Evolutionary conservation across 2,329 filamentous ascomycete species (phyloP), one percentile per base, ranked within the genome.

Genomic region (Penicillium sclerotigenum): DNA sequence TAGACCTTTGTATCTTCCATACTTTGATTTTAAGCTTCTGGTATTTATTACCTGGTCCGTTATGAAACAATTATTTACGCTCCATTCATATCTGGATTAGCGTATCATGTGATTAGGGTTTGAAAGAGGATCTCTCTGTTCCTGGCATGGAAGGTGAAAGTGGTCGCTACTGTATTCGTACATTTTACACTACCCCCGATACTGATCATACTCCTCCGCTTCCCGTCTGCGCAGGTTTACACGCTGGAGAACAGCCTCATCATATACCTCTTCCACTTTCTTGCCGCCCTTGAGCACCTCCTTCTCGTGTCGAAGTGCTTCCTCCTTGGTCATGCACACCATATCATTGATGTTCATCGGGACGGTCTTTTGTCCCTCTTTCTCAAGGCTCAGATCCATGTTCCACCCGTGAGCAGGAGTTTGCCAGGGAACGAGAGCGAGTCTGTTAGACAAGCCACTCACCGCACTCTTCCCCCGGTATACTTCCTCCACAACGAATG

Each of bases 311-410:
- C 83, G 81, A 16, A 81, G 76, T 3, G 89, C 90, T 74, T 97
- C 92, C 59, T 97, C 92, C 72, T 92, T 96, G 1, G 92, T 97
- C 90, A 97, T 90, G 65, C 89, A 89, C 0, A 96, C 91, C 58
- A 97, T 70, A 43, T 96, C 87, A 28, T 82, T 80, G 64, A 93
- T 74, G 31, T 80, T 74, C 5, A 97, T 64, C 3, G 80, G 82
- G n/a, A 89, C 87, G 43, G 82, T 85, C 68, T 89, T 95, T 72
- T 97, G 92, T 22, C 87, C 85, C n/a, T 86, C 70, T 46, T 73
- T 66, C 47, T 73, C 81, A 38, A 84, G 83, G 31, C 81, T 81
- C 52, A 83, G 79, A 40, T 91, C 87, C 14, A 82, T 76, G 54
- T 83, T 78, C 61, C 84, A 89, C 24, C 82, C 81, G 26, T 72